A percentile compares a stretch with the other conserved stretches of the same genome.
Evolutionary conservation across 164 flowering plant genomes (phyloP).

Genomic region (Vitis amurensis): DNA sequence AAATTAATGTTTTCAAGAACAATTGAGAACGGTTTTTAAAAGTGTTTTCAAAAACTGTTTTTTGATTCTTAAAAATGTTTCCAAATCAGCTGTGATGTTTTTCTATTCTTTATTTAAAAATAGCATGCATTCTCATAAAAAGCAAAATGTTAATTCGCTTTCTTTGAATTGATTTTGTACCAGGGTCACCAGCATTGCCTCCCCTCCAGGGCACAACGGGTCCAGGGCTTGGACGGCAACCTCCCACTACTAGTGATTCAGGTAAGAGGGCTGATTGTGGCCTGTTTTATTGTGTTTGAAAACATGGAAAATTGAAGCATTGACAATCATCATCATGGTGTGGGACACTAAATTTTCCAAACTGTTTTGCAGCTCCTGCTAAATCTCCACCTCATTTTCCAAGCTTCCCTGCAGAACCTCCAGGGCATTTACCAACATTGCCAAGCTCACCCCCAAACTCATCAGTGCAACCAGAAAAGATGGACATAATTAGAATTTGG

Average conservation of each 20-base stretch:
- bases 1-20: no score
- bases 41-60: no score
- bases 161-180: not conserved
- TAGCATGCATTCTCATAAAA: not conserved
- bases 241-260: no score
- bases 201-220: constrained; percentile 15
- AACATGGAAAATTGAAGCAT: not conserved
- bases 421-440: constrained; percentile 1
- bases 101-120: not conserved
- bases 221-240: not conserved
- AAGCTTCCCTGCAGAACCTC: not conserved
- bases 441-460: not conserved
- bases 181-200: constrained; percentile 28
- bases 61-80: no score
- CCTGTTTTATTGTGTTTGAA: no score
- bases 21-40: no score
- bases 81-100: no score
- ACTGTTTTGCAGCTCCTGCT: constrained; percentile 7
- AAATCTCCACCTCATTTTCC: constrained; percentile 2
- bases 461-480: no score
- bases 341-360: not conserved
- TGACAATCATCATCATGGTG: not conserved
- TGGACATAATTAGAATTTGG: no score
- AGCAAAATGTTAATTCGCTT: not conserved
- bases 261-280: no score